A percentile compares a stretch with the other conserved stretches of the same genome.
Conservation (phyloP, 2,329 filamentous ascomycete genomes). For the Exserohilum turcica region DNA sequence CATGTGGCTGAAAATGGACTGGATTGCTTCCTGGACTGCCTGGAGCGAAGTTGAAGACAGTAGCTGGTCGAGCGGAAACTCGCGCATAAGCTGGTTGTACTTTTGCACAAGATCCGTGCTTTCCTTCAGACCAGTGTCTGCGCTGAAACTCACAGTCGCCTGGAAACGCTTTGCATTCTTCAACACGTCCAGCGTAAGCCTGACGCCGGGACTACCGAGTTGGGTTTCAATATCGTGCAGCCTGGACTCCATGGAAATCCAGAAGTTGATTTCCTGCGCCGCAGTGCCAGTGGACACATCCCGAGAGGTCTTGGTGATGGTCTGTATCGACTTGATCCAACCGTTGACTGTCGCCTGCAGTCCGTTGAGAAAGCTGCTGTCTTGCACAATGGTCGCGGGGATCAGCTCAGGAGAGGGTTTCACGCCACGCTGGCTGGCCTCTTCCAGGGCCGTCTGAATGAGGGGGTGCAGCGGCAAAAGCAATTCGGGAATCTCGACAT, state of each 20-base stretch:
- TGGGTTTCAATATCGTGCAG: conserved; percentile 90
- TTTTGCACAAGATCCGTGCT: conserved; percentile 96
- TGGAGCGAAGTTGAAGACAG: conserved; percentile 86
- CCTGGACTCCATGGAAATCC: conserved; percentile 94
- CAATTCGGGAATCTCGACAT: conserved; percentile 95
- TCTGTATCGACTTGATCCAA: conserved; percentile 99
- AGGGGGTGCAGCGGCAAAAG: conserved; percentile 85
- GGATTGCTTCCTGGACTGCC: conserved; percentile 87
- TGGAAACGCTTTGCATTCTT: conserved; percentile 98
- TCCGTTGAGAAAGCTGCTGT: conserved; percentile 91
- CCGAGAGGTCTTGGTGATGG: conserved; percentile 90
- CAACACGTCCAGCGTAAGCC: conserved; percentile 89
- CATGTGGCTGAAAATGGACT: conserved; percentile 88
- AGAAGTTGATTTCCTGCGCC: conserved; percentile 98
- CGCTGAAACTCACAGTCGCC: conserved; percentile 93
- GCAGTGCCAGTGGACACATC: conserved; percentile 80
- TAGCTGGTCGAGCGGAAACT: conserved; percentile 94
- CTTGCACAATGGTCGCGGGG: conserved; percentile 74
- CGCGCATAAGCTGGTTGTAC: conserved; percentile 98
- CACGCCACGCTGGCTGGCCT: conserved; percentile 68
- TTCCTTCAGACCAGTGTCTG: conserved; percentile 95
- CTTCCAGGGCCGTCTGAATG: conserved; percentile 82
- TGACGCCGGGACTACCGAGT: conserved; percentile 84
- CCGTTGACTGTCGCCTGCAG: conserved; percentile 92
- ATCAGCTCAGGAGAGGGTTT: conserved; percentile 81